Base-by-base conservation (phyloP, 306 rosid species). In the Pyrus bretschneideri region DNA sequence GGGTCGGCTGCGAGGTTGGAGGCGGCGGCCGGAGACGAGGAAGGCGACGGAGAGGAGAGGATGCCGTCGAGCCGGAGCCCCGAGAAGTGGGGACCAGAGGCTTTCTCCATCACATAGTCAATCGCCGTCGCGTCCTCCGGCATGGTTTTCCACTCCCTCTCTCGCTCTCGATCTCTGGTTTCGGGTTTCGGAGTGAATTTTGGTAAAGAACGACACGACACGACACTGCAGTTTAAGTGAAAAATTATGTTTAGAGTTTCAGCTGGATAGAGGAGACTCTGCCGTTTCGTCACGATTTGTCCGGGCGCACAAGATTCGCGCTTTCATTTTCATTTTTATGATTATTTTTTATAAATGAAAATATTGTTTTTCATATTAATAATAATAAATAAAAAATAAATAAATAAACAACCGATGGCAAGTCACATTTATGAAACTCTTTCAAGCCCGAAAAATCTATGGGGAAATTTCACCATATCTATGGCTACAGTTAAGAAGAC, bases 11-110 rank as follows among this genome's bases (percentile, higher is more conserved):
- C 19, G 23, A 73, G 78, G 76, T 83, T 67, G 23, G 81, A 81
- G 9, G 84, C 27, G 51, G 74, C 22, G 62, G 76, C 83, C 11
- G 85, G 73, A 73, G 93, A 73, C 2, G 96, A 82, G 23, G 91
- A 55, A 4, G 89, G 76, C 0, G 87, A 74, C 0, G 88, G 84
- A 11, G 96, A 80, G 0, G 85, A 83, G 29, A 75, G 80, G n/a
- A 67, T 88, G 67, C 93, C 91, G 81, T 90, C 97, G 46, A 88
- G 86, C 4, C 92, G 85, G 42, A 92, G 97, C 11, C 96, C 97
- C 6, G 98, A 90, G 81, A 95, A 95, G 85, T 95, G 98, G 59
- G 97, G 88, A 9, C 98, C 98, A 1, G 96, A 90, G 0, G 97
- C 97, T n/a, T 89, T 89, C 85, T 92, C 98, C 97, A 92, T 95